A percentile compares a stretch with the other conserved stretches of the same genome.
Evolutionary conservation across 108 stramenopile species (phyloP).

Genomic region (Skeletonema tropicum): DNA sequence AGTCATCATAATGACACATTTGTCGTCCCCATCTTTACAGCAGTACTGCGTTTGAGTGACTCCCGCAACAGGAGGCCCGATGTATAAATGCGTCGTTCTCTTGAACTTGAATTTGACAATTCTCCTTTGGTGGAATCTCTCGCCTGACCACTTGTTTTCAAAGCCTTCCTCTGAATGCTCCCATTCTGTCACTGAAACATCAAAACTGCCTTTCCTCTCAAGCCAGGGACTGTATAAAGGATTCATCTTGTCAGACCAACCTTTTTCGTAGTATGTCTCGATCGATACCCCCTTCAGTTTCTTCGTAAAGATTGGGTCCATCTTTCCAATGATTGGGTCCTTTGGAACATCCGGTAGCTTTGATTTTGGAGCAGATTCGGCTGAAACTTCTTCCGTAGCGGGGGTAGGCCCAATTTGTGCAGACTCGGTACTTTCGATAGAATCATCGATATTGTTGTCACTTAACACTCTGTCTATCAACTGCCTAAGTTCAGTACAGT

Average conservation of each 20-base stretch:
- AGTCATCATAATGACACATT: conserved; percentile 67
- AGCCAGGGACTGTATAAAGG: conserved; percentile 79
- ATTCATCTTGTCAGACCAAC: conserved; percentile 69
- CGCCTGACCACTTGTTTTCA: conserved; percentile 60
- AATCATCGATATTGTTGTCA: not conserved
- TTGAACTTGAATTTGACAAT: conserved; percentile 74
- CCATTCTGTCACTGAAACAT: conserved; percentile 72
- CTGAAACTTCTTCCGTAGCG: not conserved
- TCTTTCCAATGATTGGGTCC: conserved; percentile 60
- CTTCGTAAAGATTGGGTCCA: conserved; percentile 70
- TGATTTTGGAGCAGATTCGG: conserved; percentile 10
- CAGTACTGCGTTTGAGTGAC: conserved; percentile 84
- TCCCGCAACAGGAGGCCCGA: conserved; percentile 80
- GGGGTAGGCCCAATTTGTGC: not conserved
- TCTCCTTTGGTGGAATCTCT: conserved; percentile 56
- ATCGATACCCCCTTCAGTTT: conserved; percentile 66
- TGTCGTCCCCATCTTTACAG: conserved; percentile 65
- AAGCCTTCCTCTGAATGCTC: conserved; percentile 53
- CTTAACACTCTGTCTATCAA: not conserved
- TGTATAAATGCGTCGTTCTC: conserved; percentile 77
- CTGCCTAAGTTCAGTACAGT: conserved; percentile 35
- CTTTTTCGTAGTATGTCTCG: conserved; percentile 59
- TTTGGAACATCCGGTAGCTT: conserved; percentile 49
- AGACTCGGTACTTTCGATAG: not conserved
- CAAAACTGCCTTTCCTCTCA: conserved; percentile 61